Conservation (phyloP, 768 basidiomycete genomes). For the Mycena pura region DNA sequence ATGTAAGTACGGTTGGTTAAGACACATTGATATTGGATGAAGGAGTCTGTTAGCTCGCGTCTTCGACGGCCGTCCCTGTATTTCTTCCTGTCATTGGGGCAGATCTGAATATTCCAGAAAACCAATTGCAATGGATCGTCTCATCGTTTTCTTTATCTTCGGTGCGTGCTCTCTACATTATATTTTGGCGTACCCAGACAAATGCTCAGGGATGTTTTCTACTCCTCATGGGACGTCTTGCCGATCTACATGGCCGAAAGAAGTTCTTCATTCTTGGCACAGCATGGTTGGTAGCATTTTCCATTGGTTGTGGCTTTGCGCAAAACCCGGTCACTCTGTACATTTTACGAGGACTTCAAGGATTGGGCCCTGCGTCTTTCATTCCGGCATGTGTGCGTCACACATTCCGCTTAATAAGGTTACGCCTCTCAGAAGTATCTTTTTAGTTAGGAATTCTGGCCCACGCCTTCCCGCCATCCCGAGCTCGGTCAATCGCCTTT, state of each 20-base stretch:
- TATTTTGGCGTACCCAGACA: neutral
- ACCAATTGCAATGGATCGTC: constrained; percentile 55
- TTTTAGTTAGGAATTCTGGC: constrained; percentile 71
- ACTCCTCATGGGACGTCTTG: constrained; percentile 64
- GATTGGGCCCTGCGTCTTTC: constrained; percentile 63
- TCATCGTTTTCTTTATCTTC: constrained; percentile 57
- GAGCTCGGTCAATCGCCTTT: constrained; percentile 66
- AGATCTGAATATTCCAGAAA: constrained; percentile 47
- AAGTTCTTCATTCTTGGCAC: constrained; percentile 59
- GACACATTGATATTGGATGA: neutral
- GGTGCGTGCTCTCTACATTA: constrained; percentile 36
- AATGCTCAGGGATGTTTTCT: constrained; percentile 65
- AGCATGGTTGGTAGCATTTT: constrained; percentile 47
- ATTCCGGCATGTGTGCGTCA: constrained; percentile 63
- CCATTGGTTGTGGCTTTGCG: constrained; percentile 59
- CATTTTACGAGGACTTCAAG: constrained; percentile 67
- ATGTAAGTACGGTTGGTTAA: constrained; percentile 31
- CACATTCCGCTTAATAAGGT: too few relatives aligned
- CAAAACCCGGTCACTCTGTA: constrained; percentile 56
- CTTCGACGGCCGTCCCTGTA: constrained; percentile 39
- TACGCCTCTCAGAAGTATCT: too few relatives aligned
- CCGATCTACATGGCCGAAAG: constrained; percentile 68
- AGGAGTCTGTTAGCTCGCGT: constrained; percentile 39
- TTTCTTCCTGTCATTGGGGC: constrained; percentile 39
- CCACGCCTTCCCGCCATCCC: constrained; percentile 58